Conservation (phyloP, 2,329 filamentous ascomycete genomes). For the Fusarium floridanum region DNA sequence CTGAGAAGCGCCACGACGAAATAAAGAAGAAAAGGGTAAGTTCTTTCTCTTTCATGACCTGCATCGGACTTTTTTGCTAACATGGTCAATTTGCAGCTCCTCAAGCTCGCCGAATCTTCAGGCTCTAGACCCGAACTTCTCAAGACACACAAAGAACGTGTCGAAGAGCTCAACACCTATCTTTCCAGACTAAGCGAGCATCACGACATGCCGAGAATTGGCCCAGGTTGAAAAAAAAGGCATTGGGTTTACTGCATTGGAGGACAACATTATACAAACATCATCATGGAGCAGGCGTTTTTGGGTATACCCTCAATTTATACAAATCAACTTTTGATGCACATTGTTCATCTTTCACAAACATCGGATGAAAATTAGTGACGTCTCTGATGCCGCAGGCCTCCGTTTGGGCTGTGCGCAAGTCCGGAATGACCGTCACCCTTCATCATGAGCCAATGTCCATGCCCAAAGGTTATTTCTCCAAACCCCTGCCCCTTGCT, state of each 20-base stretch:
- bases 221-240: conserved; percentile 62
- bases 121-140: conserved; percentile 78
- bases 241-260: neutral
- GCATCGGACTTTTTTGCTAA: conserved; percentile 15
- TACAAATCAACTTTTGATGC: neutral
- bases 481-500: neutral
- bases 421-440: neutral
- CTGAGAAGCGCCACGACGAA: conserved; percentile 86
- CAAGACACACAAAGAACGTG: conserved; percentile 96
- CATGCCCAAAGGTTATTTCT: neutral
- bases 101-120: conserved; percentile 78
- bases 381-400: neutral
- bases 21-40: conserved; percentile 82
- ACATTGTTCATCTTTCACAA: neutral
- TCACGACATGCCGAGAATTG: conserved; percentile 90
- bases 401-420: neutral
- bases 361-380: neutral
- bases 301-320: conserved; percentile 42
- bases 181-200: conserved; percentile 93
- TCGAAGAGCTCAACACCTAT: conserved; percentile 96
- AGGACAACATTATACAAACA: neutral
- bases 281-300: conserved; percentile 42
- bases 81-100: conserved; percentile 68
- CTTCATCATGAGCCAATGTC: neutral
- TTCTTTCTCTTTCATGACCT: conserved; percentile 35